Conservation (phyloP, 2,329 filamentous ascomycete species). For the Trichoderma breve region DNA sequence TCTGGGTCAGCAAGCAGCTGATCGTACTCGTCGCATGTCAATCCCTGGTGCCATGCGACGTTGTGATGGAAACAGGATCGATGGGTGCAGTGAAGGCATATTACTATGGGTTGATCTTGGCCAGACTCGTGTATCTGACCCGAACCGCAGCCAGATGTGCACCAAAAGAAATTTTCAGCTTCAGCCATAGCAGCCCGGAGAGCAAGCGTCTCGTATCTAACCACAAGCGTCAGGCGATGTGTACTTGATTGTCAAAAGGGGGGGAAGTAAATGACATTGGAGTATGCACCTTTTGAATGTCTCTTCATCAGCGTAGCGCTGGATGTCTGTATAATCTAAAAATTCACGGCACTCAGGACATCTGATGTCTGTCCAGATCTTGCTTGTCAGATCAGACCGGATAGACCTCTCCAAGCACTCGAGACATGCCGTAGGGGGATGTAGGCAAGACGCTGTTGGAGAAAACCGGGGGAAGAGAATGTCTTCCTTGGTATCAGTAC, state of each 20-base stretch:
- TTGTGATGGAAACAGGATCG: conserved; percentile 45
- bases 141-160: conserved; percentile 49
- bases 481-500: conserved; percentile 33
- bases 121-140: conserved; percentile 52
- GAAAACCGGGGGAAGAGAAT: conserved; percentile 34
- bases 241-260: background rate
- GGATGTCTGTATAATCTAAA: conserved; percentile 46
- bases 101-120: conserved; percentile 39
- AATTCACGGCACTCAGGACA: conserved; percentile 51
- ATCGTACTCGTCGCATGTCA: conserved; percentile 46
- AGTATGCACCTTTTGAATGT: conserved; percentile 42
- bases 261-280: background rate
- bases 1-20: conserved; percentile 37
- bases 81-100: conserved; percentile 39
- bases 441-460: conserved; percentile 35
- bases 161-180: conserved; percentile 51
- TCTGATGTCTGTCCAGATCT: conserved; percentile 45
- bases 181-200: conserved; percentile 43
- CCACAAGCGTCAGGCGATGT: background rate
- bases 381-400: conserved; percentile 33
- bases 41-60: conserved; percentile 41
- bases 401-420: conserved; percentile 38
- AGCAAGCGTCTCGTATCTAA: conserved; percentile 44
- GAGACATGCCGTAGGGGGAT: conserved; percentile 35
- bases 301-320: conserved; percentile 42